These are phyloP conservation scores for Sarcocystis neurona DNA, from an alignment of 169 alveolate genomes.

Conservation along the genomic window DNA sequence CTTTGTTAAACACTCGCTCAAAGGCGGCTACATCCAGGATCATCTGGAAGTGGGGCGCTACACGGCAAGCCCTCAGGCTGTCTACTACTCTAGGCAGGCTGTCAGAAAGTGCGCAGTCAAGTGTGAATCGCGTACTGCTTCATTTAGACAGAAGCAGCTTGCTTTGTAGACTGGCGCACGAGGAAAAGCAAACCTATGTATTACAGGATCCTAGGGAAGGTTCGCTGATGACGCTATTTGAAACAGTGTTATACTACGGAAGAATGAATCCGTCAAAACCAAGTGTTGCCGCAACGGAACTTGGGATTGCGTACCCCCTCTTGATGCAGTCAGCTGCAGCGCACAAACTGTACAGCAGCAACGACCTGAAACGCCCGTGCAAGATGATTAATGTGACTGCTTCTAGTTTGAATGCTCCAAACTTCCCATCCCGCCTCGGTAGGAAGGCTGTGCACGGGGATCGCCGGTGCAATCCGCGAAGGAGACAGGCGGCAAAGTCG, in stretches of 20 bases:
- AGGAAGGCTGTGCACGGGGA: no score
- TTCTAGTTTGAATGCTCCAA: not conserved
- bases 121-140: no score
- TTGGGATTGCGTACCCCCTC: not conserved
- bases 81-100: no score
- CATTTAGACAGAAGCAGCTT: not conserved
- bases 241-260: not conserved
- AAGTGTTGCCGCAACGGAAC: not conserved
- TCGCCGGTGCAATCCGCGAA: no score
- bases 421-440: no score
- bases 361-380: not conserved
- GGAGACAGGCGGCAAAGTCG: no score
- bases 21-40: no score
- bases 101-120: no score
- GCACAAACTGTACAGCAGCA: not conserved
- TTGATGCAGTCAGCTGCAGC: not conserved
- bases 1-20: no score
- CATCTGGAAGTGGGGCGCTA: no score
- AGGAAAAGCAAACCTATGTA: not conserved
- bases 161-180: not conserved
- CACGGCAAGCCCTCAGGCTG: no score
- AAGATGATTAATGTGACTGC: not conserved
- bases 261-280: not conserved
- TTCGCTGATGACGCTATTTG: not conserved
- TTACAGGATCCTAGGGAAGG: not conserved